Base-by-base conservation (phyloP, 495 filamentous ascomycete genomes). In the Jackrogersella minutella region DNA sequence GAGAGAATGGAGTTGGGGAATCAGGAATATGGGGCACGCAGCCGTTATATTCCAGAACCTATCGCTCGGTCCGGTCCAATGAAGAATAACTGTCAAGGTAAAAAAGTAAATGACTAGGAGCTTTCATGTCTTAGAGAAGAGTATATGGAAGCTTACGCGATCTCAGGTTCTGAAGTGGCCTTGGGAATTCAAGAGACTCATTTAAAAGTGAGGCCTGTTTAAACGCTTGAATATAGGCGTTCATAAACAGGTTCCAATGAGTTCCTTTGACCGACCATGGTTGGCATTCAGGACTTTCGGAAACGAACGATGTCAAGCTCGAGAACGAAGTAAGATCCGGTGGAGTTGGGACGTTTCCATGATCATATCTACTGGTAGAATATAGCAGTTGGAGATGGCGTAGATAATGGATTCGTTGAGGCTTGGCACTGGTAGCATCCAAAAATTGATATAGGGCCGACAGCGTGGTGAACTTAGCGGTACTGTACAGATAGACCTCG, bases 251-350 rank as follows among this genome's bases (percentile, higher is more conserved):
- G 0, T 14, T 30, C 51, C 64, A 66, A 10, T 51, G 34, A 5
- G 57, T 56, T 34, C 39, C 40, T 17, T 50, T 66, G 13, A 30
- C 19, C 4, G 57, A 51, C 3, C 3, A 2, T 19, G 50, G 64
- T n/a, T 66, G 43, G 9, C 64, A 61, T 55, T 61, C 64, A 6
- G 57, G 50, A 21, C 64, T 61, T 22, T 66, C 64, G 0, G 57
- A 61, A 16, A 56, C 57, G 34, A 66, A 57, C 0, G 64, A 50
- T 11, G 17, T 36, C 8, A 66, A 34, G 19, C 49, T 60, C 3
- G 56, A 50, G 17, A 66, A 61, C 9, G 17, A 41, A 2, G 57
- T 49, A 6, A 66, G 57, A 21, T 55, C 57, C 9, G 36, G 57
- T 8, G 19, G 40, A 43, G 5, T 41, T 10, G 50, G 30, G 5